A percentile compares a stretch with the other conserved stretches of the same genome.
Conservation (phyloP, 495 filamentous ascomycete species). For the Poronia punctata region DNA sequence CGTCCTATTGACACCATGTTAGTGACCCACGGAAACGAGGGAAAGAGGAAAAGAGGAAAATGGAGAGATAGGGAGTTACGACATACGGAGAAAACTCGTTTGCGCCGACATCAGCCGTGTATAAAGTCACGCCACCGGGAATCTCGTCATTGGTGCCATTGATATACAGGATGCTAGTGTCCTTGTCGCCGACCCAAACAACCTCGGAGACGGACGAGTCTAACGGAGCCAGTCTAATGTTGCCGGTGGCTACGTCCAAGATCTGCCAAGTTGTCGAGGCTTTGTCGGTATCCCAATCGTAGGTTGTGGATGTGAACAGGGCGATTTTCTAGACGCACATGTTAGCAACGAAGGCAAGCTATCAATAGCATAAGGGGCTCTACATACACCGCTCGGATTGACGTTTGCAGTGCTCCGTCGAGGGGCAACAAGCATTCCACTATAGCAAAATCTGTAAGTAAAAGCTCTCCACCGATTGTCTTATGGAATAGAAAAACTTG, state of each 20-base stretch:
- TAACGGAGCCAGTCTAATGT: constrained; percentile 1
- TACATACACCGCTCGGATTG: constrained; percentile 6
- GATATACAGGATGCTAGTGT: constrained; percentile 6
- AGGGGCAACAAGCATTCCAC: constrained; percentile 6
- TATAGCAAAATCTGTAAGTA: background rate
- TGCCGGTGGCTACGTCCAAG: constrained; percentile 4
- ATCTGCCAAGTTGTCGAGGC: constrained; percentile 3
- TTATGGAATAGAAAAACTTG: too few relatives aligned
- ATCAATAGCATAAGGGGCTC: background rate
- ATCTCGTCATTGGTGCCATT: constrained; percentile 3
- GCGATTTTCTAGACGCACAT: background rate
- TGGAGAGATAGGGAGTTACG: too few relatives aligned
- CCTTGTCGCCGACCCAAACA: constrained; percentile 4
- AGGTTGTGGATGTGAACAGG: constrained; percentile 3
- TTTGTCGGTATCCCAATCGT: constrained; percentile 2
- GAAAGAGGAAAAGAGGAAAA: too few relatives aligned
- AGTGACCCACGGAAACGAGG: too few relatives aligned
- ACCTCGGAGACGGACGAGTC: constrained; percentile 4
- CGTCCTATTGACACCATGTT: background rate
- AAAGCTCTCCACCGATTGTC: too few relatives aligned
- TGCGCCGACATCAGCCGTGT: constrained; percentile 5
- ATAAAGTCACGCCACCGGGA: constrained; percentile 4
- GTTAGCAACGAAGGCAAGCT: background rate
- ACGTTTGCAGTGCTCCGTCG: constrained; percentile 6
- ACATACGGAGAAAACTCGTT: constrained; percentile 5